Conservation (phyloP, 140 eudicot species). For the Oenanthe javanica region DNA sequence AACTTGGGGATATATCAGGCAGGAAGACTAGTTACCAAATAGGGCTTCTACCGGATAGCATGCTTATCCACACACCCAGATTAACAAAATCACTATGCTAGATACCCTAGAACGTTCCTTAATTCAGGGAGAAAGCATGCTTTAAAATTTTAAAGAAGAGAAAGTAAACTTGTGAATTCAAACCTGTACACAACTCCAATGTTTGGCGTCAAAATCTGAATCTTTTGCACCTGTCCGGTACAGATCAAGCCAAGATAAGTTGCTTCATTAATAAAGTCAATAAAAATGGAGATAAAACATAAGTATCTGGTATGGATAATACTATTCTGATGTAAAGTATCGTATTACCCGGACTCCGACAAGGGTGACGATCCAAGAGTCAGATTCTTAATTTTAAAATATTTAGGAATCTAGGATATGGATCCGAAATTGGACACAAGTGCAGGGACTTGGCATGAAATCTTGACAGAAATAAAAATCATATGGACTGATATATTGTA, state of each 20-base stretch:
- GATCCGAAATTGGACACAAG: too few relatives aligned
- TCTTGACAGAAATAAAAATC: too few relatives aligned
- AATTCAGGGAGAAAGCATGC: not conserved
- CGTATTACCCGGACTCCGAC: too few relatives aligned
- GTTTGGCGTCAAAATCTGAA: slow-evolving; percentile 85
- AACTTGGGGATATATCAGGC: not conserved
- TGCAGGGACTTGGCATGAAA: too few relatives aligned
- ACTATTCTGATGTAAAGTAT: not conserved
- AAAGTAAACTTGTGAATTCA: not conserved
- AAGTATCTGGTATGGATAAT: not conserved
- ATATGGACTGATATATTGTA: too few relatives aligned
- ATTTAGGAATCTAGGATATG: too few relatives aligned
- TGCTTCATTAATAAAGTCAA: not conserved
- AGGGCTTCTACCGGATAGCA: not conserved
- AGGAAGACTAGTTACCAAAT: not conserved
- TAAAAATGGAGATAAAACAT: not conserved
- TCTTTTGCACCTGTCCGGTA: slow-evolving; percentile 72
- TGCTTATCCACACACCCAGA: not conserved
- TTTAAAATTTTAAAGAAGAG: not conserved
- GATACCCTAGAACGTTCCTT: not conserved
- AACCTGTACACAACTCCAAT: slow-evolving; percentile 98
- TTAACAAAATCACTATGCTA: not conserved
- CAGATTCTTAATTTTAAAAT: too few relatives aligned
- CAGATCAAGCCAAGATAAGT: slow-evolving; percentile 4
- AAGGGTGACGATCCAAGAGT: too few relatives aligned